Conservation (phyloP, 2,329 filamentous ascomycete genomes). For the Pestalotiopsis sp. region DNA sequence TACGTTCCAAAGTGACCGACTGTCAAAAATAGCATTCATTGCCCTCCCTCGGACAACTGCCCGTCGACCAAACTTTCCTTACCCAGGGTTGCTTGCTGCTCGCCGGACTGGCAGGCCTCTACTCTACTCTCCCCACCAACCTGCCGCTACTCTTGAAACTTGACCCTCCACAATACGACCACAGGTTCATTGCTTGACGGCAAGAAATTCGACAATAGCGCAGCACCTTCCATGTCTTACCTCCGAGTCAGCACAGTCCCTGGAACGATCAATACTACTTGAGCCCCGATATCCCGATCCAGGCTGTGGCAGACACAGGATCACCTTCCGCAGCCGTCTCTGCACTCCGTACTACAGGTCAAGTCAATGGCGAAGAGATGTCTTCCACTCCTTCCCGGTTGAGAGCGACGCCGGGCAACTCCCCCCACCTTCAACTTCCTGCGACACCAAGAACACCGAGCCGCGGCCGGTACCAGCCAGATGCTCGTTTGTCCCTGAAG, state of each 20-base stretch:
- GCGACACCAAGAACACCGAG: constrained; percentile 60
- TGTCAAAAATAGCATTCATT: not conserved
- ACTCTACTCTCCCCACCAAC: not conserved
- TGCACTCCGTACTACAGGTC: not conserved
- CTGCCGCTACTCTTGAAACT: not conserved
- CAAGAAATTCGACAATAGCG: not conserved
- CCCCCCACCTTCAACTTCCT: constrained; percentile 67
- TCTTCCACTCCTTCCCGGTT: constrained; percentile 63
- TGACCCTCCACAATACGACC: not conserved
- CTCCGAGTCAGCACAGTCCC: not conserved
- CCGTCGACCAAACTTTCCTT: not conserved
- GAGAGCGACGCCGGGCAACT: constrained; percentile 77
- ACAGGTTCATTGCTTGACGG: not conserved
- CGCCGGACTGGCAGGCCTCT: not conserved
- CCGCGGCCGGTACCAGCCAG: constrained; percentile 49
- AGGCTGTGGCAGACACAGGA: not conserved
- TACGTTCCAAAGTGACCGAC: constrained; percentile 11
- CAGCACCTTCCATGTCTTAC: not conserved
- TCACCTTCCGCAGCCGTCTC: not conserved
- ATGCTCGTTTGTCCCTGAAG: constrained; percentile 71
- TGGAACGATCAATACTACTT: constrained; percentile 3
- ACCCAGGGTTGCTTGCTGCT: not conserved
- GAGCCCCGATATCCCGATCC: not conserved
- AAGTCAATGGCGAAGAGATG: constrained; percentile 59
- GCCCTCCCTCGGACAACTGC: not conserved